Conservation (phyloP, 2,329 filamentous ascomycete genomes). For the Nigrospora sphaerica region DNA sequence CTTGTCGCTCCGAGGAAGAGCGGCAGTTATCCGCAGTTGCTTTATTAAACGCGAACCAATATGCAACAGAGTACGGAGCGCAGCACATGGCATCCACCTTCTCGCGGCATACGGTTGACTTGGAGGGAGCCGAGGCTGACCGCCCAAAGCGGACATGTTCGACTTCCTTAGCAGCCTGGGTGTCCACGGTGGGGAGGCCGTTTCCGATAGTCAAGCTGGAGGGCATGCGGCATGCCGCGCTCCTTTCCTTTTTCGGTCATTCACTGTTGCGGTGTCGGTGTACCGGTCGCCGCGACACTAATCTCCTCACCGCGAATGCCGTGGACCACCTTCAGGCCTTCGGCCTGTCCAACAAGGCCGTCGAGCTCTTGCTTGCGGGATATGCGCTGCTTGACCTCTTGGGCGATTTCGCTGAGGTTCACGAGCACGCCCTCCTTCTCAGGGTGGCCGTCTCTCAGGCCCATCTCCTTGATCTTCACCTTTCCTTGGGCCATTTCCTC, state of each 20-base stretch:
- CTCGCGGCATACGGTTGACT: neutral
- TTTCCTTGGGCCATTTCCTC: conserved; percentile 80
- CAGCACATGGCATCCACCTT: no score
- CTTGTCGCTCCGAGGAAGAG: no score
- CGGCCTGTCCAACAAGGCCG: conserved; percentile 32
- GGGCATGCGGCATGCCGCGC: no score
- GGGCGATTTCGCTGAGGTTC: conserved; percentile 52
- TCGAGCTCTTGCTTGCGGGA: conserved; percentile 35
- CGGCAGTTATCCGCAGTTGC: no score
- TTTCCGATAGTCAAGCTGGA: neutral
- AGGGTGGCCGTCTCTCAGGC: conserved; percentile 71
- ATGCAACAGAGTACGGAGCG: no score
- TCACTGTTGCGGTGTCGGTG: conserved; percentile 8
- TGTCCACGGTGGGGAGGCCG: neutral
- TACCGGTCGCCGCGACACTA: conserved; percentile 8
- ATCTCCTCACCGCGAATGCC: conserved; percentile 36
- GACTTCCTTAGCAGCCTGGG: no score
- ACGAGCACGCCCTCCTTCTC: conserved; percentile 85
- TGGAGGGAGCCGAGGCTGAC: no score
- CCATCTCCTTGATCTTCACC: conserved; percentile 75
- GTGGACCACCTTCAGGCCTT: conserved; percentile 37
- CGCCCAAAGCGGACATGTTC: no score
- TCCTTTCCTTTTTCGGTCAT: neutral
- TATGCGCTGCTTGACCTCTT: conserved; percentile 46
- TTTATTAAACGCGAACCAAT: no score